phyloP scores from a whole-genome alignment of 352 stramenopile species.

The Stramenopiles sp. region DNA sequence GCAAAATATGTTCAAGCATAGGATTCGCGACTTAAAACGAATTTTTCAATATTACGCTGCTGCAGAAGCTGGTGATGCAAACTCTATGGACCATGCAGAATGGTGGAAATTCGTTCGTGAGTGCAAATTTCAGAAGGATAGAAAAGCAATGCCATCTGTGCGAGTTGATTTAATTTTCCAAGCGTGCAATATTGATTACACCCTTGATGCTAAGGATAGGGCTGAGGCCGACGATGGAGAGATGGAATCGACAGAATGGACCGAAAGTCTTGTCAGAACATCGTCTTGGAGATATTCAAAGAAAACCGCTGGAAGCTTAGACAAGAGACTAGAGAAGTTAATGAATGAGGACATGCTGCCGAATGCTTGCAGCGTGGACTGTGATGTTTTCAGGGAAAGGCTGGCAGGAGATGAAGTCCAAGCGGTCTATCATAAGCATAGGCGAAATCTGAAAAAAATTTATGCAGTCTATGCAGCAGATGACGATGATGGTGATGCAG shows the following conservation, averaged over 20 bases:
- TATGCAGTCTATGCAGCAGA: conserved; percentile 17
- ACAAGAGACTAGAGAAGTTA: conserved; percentile 10
- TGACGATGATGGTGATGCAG: conserved; percentile 12
- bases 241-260: conserved; percentile 1
- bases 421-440: conserved; percentile 18
- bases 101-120: neutral
- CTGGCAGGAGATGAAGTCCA: conserved; percentile 16
- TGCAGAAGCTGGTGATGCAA: conserved; percentile 1
- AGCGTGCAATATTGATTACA: conserved; percentile 7
- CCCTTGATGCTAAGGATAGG: neutral
- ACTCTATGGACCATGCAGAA: conserved; percentile 6
- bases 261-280: neutral
- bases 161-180: conserved; percentile 6
- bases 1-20: neutral
- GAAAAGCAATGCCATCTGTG: conserved; percentile 5
- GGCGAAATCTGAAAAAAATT: conserved; percentile 20
- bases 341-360: conserved; percentile 21
- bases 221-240: neutral
- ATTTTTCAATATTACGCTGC: conserved; percentile 13
- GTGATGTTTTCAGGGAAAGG: conserved; percentile 19
- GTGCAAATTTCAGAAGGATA: conserved; percentile 12
- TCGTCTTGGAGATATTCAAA: conserved; percentile 10
- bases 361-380: conserved; percentile 20
- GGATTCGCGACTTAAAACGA: conserved; percentile 4
- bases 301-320: neutral